Conservation (phyloP, 164 flowering plant genomes). For the Tetrastigma voinierianum region DNA sequence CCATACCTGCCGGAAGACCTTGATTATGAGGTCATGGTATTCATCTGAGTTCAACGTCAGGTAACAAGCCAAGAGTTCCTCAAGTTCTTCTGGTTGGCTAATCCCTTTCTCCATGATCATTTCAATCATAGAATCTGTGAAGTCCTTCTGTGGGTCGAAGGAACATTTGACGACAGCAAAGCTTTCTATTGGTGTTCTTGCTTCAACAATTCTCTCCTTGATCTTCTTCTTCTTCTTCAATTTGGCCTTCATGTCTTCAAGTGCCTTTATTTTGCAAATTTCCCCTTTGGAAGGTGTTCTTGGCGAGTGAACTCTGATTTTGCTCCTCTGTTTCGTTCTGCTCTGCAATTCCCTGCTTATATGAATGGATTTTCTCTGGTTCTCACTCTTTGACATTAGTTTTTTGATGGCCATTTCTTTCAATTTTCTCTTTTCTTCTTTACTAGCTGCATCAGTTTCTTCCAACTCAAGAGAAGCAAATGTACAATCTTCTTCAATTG, state of each 20-base stretch:
- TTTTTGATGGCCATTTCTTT: constrained; percentile 30
- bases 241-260: constrained; percentile 61
- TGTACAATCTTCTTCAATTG: constrained; percentile 15
- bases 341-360: constrained; percentile 30
- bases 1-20: constrained; percentile 79
- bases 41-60: constrained; percentile 70
- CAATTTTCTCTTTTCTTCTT: constrained; percentile 13
- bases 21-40: constrained; percentile 76
- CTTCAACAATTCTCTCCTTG: constrained; percentile 16
- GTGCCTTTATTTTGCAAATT: constrained; percentile 58
- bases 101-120: constrained; percentile 72
- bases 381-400: constrained; percentile 29
- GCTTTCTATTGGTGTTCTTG: constrained; percentile 38
- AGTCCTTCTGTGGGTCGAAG: constrained; percentile 66
- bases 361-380: constrained; percentile 42
- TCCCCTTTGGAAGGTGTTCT: constrained; percentile 49
- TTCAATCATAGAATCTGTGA: constrained; percentile 87
- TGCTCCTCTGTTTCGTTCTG: constrained; percentile 34
- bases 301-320: constrained; percentile 46
- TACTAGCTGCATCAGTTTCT: constrained; percentile 5
- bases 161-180: constrained; percentile 74
- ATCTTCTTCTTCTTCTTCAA: constrained; percentile 32
- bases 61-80: constrained; percentile 82
- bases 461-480: constrained; percentile 9
- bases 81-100: constrained; percentile 56